These are phyloP conservation scores for Colletotrichum graminicola DNA, from an alignment of 2,329 filamentous ascomycete species.

Conservation along the genomic window DNA sequence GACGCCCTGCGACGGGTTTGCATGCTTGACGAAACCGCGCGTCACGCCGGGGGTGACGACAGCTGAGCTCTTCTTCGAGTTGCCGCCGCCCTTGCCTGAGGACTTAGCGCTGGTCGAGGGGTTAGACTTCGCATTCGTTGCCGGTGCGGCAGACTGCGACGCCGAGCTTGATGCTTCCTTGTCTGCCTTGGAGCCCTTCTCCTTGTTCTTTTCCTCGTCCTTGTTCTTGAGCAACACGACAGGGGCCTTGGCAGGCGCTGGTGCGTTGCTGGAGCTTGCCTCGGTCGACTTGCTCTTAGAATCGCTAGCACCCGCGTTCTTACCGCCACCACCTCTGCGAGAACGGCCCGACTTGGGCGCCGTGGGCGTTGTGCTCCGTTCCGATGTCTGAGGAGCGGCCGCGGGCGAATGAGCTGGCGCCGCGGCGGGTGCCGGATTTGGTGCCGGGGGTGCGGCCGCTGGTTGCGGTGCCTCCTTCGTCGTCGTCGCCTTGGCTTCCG, in stretches of 20 bases:
- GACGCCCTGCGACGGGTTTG: conserved; percentile 90
- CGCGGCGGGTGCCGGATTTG: conserved; percentile 40
- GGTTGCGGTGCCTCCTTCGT: conserved; percentile 49
- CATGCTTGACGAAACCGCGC: conserved; percentile 83
- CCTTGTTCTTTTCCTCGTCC: conserved; percentile 46
- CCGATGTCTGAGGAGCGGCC: conserved; percentile 26
- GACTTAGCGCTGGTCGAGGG: conserved; percentile 46
- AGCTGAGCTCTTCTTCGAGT: conserved; percentile 49
- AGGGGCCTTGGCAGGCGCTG: conserved; percentile 50
- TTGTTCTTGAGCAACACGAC: conserved; percentile 58
- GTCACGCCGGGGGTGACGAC: conserved; percentile 61
- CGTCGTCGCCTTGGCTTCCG: conserved; percentile 55
- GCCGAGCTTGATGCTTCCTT: conserved; percentile 40
- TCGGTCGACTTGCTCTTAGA: conserved; percentile 54
- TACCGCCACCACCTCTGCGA: conserved; percentile 51
- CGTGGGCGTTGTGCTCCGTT: conserved; percentile 33
- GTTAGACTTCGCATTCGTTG: conserved; percentile 22
- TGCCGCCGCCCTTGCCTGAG: conserved; percentile 38
- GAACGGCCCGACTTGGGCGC: conserved; percentile 42
- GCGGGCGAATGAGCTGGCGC: conserved; percentile 27
- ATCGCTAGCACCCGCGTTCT: conserved; percentile 50
- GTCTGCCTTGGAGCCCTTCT: conserved; percentile 29
- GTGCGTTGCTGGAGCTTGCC: conserved; percentile 45
- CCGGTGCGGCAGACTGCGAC: conserved; percentile 20
- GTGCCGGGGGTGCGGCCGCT: conserved; percentile 43